These are phyloP conservation scores for Acer negundo DNA, from an alignment of 345 rosid species.

Conservation along the genomic window DNA sequence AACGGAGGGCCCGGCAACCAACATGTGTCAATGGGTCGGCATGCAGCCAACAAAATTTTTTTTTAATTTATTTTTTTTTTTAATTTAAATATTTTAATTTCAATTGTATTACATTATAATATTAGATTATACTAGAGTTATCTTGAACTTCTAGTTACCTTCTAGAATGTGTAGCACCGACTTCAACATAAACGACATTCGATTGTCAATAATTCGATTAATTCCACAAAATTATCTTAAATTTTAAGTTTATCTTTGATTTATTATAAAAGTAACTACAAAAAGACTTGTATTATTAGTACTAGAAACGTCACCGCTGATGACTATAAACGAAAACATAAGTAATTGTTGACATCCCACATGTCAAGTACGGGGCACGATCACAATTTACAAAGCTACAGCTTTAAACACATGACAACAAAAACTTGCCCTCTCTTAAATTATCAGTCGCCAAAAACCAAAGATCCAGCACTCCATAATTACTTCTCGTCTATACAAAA, in stretches of 20 bases:
- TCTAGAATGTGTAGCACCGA: no score
- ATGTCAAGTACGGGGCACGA: background rate
- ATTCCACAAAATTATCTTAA: background rate
- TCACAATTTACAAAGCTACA: background rate
- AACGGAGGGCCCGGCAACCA: no score
- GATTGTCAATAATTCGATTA: background rate
- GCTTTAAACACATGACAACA: no score
- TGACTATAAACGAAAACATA: background rate
- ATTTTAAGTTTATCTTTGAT: background rate
- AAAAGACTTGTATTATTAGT: background rate
- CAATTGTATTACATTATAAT: no score
- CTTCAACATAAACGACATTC: background rate
- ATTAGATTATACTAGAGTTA: no score
- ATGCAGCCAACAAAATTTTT: no score
- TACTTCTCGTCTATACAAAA: background rate
- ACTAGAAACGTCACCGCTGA: background rate
- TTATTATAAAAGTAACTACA: background rate
- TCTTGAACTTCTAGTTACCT: no score
- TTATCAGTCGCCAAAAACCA: background rate
- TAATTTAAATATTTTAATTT: no score
- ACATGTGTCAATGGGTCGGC: no score
- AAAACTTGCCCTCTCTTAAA: no score
- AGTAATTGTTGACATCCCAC: background rate
- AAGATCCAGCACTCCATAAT: background rate
- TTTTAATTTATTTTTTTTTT: no score